phyloP scores from a whole-genome alignment of 805 yeast species.

The Myxozyma melibiosi region DNA sequence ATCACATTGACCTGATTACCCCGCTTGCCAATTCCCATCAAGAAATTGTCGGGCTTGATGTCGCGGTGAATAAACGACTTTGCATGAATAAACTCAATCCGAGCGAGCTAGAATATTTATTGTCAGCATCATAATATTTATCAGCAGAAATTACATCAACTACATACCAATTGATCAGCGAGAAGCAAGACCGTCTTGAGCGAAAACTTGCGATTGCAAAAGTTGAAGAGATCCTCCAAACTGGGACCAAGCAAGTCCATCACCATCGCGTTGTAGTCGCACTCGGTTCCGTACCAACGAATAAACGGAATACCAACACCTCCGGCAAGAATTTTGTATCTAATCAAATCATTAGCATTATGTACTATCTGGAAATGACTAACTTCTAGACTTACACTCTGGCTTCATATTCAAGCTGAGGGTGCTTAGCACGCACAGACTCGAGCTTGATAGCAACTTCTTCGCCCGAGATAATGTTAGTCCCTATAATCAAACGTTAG shows the following conservation, averaged over 20 bases:
- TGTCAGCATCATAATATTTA: background rate
- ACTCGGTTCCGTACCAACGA: constrained; percentile 95
- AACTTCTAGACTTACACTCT: constrained; percentile 57
- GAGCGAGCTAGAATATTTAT: constrained; percentile 55
- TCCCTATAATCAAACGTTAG: constrained; percentile 48
- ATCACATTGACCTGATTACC: constrained; percentile 95
- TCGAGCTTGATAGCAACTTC: constrained; percentile 97
- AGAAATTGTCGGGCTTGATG: constrained; percentile 79
- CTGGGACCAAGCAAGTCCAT: constrained; percentile 95
- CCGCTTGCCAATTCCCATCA: constrained; percentile 88
- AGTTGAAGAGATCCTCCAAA: constrained; percentile 91
- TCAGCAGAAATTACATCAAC: background rate
- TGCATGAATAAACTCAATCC: constrained; percentile 94
- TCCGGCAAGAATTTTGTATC: constrained; percentile 86
- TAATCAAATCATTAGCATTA: background rate
- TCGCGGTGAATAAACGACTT: constrained; percentile 86
- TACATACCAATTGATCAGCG: constrained; percentile 77
- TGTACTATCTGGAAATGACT: background rate
- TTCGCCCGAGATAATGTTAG: constrained; percentile 93
- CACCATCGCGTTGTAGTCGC: constrained; percentile 95
- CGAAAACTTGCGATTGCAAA: constrained; percentile 90
- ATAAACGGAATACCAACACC: constrained; percentile 97
- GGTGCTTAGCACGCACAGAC: constrained; percentile 87
- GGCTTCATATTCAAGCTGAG: constrained; percentile 96
- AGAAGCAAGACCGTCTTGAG: constrained; percentile 88